phyloP scores from a whole-genome alignment of 345 rosid genomes.

The Lepidium aucheri region DNA sequence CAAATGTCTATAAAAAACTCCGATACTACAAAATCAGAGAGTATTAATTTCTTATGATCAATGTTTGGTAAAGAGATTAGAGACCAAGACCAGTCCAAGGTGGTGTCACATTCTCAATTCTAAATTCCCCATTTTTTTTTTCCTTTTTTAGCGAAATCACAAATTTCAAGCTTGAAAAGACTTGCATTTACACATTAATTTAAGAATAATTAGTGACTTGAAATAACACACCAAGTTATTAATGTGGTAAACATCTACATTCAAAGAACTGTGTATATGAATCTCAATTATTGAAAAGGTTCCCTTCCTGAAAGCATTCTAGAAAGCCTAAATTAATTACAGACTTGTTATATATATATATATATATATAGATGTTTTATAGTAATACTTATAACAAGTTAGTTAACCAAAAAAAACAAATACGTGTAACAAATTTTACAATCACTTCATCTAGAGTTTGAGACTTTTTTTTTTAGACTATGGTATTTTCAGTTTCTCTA shows the following conservation, averaged over 20 bases:
- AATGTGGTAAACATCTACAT: neutral
- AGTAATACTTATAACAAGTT: neutral
- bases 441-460: too few relatives aligned
- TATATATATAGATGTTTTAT: neutral
- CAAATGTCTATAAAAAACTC: neutral
- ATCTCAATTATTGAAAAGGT: neutral
- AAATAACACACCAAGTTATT: too few relatives aligned
- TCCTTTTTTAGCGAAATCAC: neutral
- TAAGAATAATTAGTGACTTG: too few relatives aligned
- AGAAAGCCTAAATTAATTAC: neutral
- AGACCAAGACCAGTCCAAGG: neutral
- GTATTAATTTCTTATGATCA: neutral
- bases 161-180: neutral
- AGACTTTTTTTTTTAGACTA: too few relatives aligned
- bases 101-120: neutral
- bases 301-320: neutral
- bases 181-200: too few relatives aligned
- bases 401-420: too few relatives aligned
- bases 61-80: neutral
- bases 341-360: too few relatives aligned
- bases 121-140: too few relatives aligned
- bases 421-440: too few relatives aligned
- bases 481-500: too few relatives aligned
- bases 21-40: neutral
- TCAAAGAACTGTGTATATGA: neutral